These are phyloP conservation scores for Lignosus rhinocerotis DNA, from an alignment of 1,284 basidiomycete species.

Conservation along the genomic window DNA sequence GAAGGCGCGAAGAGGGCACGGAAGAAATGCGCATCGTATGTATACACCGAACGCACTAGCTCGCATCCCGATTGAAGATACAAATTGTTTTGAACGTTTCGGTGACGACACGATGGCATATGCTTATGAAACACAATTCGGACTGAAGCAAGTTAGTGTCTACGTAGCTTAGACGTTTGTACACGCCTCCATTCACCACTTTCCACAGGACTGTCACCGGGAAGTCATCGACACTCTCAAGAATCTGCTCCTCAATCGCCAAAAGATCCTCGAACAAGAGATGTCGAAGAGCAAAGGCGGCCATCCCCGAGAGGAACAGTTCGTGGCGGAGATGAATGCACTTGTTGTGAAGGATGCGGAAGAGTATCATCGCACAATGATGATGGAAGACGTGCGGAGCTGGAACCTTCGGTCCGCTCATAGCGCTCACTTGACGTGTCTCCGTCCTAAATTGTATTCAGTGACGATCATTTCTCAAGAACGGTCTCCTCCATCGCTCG, in stretches of 20 bases:
- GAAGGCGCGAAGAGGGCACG: conserved; percentile 28
- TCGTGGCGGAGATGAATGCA: conserved; percentile 35
- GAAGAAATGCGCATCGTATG: conserved; percentile 20
- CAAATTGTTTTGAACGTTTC: conserved; percentile 33
- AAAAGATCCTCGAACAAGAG: conserved; percentile 26
- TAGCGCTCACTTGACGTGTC: not conserved
- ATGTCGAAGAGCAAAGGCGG: conserved; percentile 4
- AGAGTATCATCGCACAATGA: conserved; percentile 33
- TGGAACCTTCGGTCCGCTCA: conserved; percentile 29
- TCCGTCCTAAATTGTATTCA: conserved; percentile 8
- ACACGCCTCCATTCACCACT: not conserved
- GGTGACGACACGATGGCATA: conserved; percentile 31
- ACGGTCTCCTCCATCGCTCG: conserved; percentile 26
- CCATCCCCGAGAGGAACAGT: conserved; percentile 29
- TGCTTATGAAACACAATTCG: conserved; percentile 30
- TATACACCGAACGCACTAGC: not conserved
- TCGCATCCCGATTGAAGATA: conserved; percentile 20
- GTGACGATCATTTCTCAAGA: conserved; percentile 32
- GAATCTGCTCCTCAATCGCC: conserved; percentile 24
- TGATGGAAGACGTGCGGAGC: conserved; percentile 27
- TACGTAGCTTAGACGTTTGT: not conserved
- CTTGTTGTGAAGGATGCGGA: conserved; percentile 32
- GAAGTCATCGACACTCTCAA: conserved; percentile 30
- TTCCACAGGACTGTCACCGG: conserved; percentile 26
- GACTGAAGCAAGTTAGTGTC: conserved; percentile 24